Conservation (phyloP, 306 rosid species). For the Prunus armeniaca region DNA sequence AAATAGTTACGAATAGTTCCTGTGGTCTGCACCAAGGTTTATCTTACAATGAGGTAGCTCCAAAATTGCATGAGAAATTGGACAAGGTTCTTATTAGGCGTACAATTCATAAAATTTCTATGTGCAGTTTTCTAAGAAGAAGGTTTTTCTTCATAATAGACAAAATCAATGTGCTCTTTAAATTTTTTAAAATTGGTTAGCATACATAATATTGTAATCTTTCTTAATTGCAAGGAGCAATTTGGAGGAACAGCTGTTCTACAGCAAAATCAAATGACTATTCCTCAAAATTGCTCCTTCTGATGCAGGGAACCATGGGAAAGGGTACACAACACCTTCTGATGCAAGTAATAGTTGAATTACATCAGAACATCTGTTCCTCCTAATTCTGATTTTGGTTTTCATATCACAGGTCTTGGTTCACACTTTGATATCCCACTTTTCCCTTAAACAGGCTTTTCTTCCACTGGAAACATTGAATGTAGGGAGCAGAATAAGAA, state of each 20-base stretch:
- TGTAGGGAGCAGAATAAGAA: background rate
- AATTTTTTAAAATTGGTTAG: background rate
- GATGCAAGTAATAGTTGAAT: background rate
- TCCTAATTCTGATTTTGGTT: background rate
- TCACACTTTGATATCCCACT: background rate
- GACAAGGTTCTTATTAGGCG: background rate
- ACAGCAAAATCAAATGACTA: background rate
- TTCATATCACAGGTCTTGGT: background rate
- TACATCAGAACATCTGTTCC: background rate
- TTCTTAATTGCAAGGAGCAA: background rate
- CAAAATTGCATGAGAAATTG: constrained; percentile 11
- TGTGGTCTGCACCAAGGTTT: background rate
- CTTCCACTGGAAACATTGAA: background rate
- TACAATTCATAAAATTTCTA: background rate
- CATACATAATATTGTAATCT: background rate
- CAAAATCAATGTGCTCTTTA: background rate
- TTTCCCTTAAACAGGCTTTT: background rate
- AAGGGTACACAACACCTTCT: background rate
- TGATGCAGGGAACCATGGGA: background rate
- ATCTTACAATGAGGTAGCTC: constrained; percentile 12
- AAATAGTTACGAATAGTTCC: constrained; percentile 2
- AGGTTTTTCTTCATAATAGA: background rate
- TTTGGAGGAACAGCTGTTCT: background rate
- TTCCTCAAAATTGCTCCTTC: background rate
- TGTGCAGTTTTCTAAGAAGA: background rate